Evolutionary conservation across 1,284 basidiomycete genomes (phyloP).

Genomic region (Cerrena zonata): DNA sequence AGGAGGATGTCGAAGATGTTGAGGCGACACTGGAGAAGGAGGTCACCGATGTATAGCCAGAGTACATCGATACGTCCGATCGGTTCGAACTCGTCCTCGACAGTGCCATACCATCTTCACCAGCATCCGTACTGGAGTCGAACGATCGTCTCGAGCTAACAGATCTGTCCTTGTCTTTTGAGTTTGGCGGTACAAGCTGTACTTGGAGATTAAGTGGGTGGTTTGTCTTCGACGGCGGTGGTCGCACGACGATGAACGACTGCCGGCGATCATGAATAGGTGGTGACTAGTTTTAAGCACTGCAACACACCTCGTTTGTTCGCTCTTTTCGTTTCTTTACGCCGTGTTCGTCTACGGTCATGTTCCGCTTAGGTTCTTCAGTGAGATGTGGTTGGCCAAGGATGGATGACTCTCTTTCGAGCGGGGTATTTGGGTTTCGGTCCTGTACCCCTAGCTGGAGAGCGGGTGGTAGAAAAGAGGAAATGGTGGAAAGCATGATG

Average conservation of each 20-base stretch:
- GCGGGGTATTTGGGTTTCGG: slow-evolving; percentile 22
- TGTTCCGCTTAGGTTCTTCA: slow-evolving; percentile 14
- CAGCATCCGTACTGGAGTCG: slow-evolving; percentile 31
- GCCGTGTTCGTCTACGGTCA: slow-evolving; percentile 26
- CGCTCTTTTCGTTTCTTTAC: slow-evolving; percentile 44
- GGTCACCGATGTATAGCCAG: slow-evolving; percentile 34
- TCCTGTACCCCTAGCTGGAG: slow-evolving; percentile 33
- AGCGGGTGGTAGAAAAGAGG: slow-evolving; percentile 55
- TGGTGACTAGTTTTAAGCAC: slow-evolving; percentile 4
- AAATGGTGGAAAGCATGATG: slow-evolving; percentile 61
- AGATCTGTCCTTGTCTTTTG: slow-evolving; percentile 37
- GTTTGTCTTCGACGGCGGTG: slow-evolving; percentile 76
- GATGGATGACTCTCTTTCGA: slow-evolving; percentile 20
- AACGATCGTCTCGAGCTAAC: slow-evolving; percentile 32
- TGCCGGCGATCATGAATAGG: slow-evolving; percentile 25
- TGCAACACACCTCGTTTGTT: slow-evolving; percentile 49
- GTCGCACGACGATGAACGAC: slow-evolving; percentile 83
- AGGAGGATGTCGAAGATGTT: slow-evolving; percentile 40
- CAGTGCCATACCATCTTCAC: slow-evolving; percentile 33
- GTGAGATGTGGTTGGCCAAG: slow-evolving; percentile 15
- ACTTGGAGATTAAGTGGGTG: slow-evolving; percentile 92
- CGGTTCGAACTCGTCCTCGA: slow-evolving; percentile 37
- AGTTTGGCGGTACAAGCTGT: slow-evolving; percentile 76
- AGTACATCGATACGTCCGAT: slow-evolving; percentile 46
- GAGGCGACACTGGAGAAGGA: slow-evolving; percentile 50